phyloP scores from a whole-genome alignment of 352 stramenopile genomes.

The Albugo candida region DNA sequence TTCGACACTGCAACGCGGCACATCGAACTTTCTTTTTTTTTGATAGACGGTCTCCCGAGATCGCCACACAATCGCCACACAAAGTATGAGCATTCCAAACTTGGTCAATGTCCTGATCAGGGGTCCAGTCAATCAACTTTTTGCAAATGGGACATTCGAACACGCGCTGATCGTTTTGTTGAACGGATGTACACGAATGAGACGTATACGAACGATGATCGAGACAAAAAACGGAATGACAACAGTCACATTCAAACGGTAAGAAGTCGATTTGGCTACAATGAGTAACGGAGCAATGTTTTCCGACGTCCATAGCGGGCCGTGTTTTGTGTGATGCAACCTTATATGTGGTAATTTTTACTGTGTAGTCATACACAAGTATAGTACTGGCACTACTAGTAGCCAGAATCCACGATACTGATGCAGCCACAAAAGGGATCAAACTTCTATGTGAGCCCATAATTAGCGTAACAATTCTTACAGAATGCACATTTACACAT shows the following conservation, averaged over 20 bases:
- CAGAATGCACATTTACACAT: too few relatives aligned
- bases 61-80: slow-evolving; percentile 22
- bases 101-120: slow-evolving; percentile 47
- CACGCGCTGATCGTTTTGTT: slow-evolving; percentile 42
- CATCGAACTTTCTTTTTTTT: slow-evolving; percentile 64
- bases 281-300: slow-evolving; percentile 37
- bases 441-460: too few relatives aligned
- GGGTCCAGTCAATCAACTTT: slow-evolving; percentile 43
- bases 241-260: slow-evolving; percentile 75
- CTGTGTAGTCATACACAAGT: too few relatives aligned
- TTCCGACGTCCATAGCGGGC: slow-evolving; percentile 36
- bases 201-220: slow-evolving; percentile 59
- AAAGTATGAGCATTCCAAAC: slow-evolving; percentile 58
- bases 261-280: slow-evolving; percentile 73
- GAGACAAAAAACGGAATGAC: slow-evolving; percentile 60
- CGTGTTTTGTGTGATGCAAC: too few relatives aligned
- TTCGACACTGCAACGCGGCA: slow-evolving; percentile 26
- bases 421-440: too few relatives aligned
- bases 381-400: too few relatives aligned
- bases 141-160: slow-evolving; percentile 52
- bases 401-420: too few relatives aligned
- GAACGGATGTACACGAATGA: slow-evolving; percentile 43
- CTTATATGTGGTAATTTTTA: too few relatives aligned
- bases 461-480: too few relatives aligned
- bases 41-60: slow-evolving; percentile 5